These are phyloP conservation scores for Astrothelium subdiscretum DNA, from an alignment of 495 filamentous ascomycete species.

Conservation along the genomic window DNA sequence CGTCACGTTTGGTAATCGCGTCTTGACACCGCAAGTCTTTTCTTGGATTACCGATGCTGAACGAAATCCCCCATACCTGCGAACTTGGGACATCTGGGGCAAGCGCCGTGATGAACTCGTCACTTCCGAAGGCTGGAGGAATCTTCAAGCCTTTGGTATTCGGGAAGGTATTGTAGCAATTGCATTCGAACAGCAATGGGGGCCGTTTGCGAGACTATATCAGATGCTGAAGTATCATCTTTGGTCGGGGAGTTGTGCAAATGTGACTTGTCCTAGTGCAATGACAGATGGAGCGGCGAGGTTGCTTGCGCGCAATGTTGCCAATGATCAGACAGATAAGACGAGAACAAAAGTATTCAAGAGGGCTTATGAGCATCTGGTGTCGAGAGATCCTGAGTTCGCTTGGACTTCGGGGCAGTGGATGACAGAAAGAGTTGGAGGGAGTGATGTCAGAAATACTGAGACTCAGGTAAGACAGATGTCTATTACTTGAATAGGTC, in stretches of 20 bases:
- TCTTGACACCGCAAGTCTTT: conserved; percentile 29
- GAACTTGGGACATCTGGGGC: conserved; percentile 40
- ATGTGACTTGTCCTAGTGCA: conserved; percentile 53
- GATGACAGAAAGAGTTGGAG: conserved; percentile 75
- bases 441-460: conserved; percentile 59
- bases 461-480: conserved; percentile 48
- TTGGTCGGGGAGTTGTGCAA: conserved; percentile 49
- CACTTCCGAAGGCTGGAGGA: conserved; percentile 46
- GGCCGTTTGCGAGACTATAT: conserved; percentile 37
- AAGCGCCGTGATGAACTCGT: conserved; percentile 36
- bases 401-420: conserved; percentile 73
- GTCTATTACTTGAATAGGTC: too few relatives aligned
- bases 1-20: conserved; percentile 13
- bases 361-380: conserved; percentile 38
- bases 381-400: conserved; percentile 42
- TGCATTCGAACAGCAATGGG: conserved; percentile 39
- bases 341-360: conserved; percentile 35
- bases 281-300: conserved; percentile 64
- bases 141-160: conserved; percentile 42
- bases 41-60: conserved; percentile 47
- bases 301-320: conserved; percentile 44
- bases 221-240: conserved; percentile 53
- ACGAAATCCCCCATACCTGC: conserved; percentile 42
- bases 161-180: conserved; percentile 42
- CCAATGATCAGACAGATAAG: conserved; percentile 14